Evolutionary conservation across 192 early-diverging fungal species (phyloP).

Genomic region (Coemansia sp.): DNA sequence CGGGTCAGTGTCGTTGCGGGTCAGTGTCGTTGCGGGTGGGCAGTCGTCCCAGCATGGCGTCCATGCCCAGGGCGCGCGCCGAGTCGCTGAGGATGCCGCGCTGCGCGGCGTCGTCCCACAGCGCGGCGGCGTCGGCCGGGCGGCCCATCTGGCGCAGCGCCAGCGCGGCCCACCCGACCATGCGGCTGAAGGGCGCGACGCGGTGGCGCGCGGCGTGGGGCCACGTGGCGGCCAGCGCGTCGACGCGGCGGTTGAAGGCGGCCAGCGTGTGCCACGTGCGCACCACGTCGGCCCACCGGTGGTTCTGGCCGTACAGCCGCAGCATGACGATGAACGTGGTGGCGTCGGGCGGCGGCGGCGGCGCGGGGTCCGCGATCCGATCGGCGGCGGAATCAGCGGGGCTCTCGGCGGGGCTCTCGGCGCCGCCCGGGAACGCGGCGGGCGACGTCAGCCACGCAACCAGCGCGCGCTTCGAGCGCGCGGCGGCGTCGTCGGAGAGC

Average conservation of each 20-base stretch:
- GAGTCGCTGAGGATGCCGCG: constrained; percentile 4
- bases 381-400: neutral
- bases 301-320: constrained; percentile 12
- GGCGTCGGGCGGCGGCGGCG: constrained; percentile 20
- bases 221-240: neutral
- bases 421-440: constrained; percentile 2
- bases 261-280: constrained; percentile 12
- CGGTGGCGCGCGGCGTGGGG: neutral
- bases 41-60: constrained; percentile 2
- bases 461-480: constrained; percentile 2
- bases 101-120: constrained; percentile 15
- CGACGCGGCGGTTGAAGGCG: constrained; percentile 12
- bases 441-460: constrained; percentile 30
- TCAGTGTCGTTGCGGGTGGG: neutral
- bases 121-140: neutral
- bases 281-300: constrained; percentile 20
- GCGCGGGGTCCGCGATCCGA: neutral
- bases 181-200: constrained; percentile 20
- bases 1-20: neutral
- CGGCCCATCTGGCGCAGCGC: constrained; percentile 1
- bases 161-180: constrained; percentile 31
- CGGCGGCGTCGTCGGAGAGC: neutral
- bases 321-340: constrained; percentile 37
- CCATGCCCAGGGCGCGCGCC: constrained; percentile 10
- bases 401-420: neutral